phyloP scores from a whole-genome alignment of 257 asterid genomes.

The Hygrophila difformis region DNA sequence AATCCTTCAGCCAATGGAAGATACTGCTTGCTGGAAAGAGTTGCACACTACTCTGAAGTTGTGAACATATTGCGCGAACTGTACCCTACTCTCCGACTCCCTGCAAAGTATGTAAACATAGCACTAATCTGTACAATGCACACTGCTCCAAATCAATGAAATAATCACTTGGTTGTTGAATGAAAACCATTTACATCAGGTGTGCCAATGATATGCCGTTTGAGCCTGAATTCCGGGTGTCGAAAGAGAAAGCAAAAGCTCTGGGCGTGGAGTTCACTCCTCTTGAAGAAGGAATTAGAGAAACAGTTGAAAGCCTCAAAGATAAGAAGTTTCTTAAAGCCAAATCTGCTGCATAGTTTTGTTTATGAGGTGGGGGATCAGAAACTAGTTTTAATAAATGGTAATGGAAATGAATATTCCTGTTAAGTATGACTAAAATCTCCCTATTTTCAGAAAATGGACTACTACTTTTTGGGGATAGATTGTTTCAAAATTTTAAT shows the following conservation, averaged over 20 bases:
- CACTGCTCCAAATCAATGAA: too few species aligned
- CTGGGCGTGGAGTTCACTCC: slow-evolving; percentile 53
- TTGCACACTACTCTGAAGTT: slow-evolving; percentile 43
- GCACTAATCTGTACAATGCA: too few species aligned
- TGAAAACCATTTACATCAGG: too few species aligned
- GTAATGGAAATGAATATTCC: too few species aligned
- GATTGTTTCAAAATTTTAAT: too few species aligned
- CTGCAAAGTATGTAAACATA: slow-evolving; percentile 65
- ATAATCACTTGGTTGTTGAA: too few species aligned
- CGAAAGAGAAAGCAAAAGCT: slow-evolving; percentile 47
- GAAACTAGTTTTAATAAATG: too few species aligned
- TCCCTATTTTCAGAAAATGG: too few species aligned
- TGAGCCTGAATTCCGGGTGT: slow-evolving; percentile 47
- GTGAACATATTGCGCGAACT: slow-evolving; percentile 38
- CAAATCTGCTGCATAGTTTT: neutral
- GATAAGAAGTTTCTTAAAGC: slow-evolving; percentile 40
- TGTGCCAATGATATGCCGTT: slow-evolving; percentile 67
- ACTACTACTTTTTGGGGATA: too few species aligned
- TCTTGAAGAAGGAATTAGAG: slow-evolving; percentile 53
- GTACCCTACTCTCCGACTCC: slow-evolving; percentile 47
- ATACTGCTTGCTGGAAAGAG: slow-evolving; percentile 49
- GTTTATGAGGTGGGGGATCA: too few species aligned
- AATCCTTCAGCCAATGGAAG: slow-evolving; percentile 65
- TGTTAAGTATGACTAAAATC: too few species aligned
- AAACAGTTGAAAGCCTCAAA: slow-evolving; percentile 64